Evolutionary conservation across 345 rosid genomes (phyloP).

Genomic region (Balakata baccata): DNA sequence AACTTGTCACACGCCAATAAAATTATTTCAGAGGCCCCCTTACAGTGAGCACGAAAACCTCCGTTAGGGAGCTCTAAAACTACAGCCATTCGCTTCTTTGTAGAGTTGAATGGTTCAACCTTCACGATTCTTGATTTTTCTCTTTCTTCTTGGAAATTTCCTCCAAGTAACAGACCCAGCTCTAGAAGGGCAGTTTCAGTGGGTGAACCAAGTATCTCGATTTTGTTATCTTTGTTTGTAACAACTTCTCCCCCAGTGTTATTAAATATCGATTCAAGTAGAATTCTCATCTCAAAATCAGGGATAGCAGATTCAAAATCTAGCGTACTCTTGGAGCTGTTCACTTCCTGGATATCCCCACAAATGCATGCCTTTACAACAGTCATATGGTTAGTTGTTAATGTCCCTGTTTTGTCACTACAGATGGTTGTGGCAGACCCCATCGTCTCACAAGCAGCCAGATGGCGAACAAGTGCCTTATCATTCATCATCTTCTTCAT

Average conservation of each 20-base stretch:
- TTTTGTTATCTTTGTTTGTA: slow-evolving; percentile 42
- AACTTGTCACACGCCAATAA: slow-evolving; percentile 73
- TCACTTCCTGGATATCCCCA: slow-evolving; percentile 32
- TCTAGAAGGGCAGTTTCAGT: slow-evolving; percentile 92
- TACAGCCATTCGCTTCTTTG: slow-evolving; percentile 81
- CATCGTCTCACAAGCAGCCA: slow-evolving; percentile 97
- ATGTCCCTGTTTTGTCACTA: slow-evolving; percentile 88
- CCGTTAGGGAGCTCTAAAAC: slow-evolving; percentile 71
- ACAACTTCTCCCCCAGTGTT: slow-evolving; percentile 96
- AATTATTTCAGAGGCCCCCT: slow-evolving; percentile 90
- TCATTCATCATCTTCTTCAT: slow-evolving; percentile 99
- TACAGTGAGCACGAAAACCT: slow-evolving; percentile 57
- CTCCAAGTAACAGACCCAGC: slow-evolving; percentile 76
- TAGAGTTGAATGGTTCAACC: slow-evolving; percentile 91
- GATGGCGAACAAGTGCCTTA: slow-evolving; percentile 79
- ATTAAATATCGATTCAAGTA: slow-evolving; percentile 72
- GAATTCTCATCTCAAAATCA: slow-evolving; percentile 45
- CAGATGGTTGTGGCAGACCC: slow-evolving; percentile 92
- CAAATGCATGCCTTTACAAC: slow-evolving; percentile 82
- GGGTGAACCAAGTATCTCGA: slow-evolving; percentile 89
- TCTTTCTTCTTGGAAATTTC: slow-evolving; percentile 58
- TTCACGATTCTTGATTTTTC: slow-evolving; percentile 52
- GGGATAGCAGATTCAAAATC: slow-evolving; percentile 52
- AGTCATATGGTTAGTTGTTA: slow-evolving; percentile 88
- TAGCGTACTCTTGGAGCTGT: slow-evolving; percentile 33